Conservation (phyloP, 805 yeast species). For the Candida gorgasii region DNA sequence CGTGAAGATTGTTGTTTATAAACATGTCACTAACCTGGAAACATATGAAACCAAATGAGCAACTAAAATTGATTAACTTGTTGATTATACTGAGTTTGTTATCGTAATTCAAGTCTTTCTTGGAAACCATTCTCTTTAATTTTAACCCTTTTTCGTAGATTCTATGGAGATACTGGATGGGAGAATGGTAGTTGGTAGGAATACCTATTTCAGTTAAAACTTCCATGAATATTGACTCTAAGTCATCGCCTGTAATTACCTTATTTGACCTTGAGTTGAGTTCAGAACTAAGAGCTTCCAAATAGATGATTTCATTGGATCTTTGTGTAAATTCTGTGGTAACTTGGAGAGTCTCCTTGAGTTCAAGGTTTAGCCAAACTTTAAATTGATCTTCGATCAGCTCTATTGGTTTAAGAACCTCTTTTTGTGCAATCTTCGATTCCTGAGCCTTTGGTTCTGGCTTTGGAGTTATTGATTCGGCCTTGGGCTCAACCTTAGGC, state of each 20-base stretch:
- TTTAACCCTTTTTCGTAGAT: slow-evolving; percentile 45
- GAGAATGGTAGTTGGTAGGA: slow-evolving; percentile 28
- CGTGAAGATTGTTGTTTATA: slow-evolving; percentile 37
- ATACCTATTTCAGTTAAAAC: slow-evolving; percentile 56
- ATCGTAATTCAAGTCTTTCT: slow-evolving; percentile 38
- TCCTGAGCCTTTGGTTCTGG: neutral
- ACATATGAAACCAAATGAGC: slow-evolving; percentile 66
- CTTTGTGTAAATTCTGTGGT: slow-evolving; percentile 24
- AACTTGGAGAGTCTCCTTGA: slow-evolving; percentile 39
- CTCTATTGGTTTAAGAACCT: neutral
- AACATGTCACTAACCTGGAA: slow-evolving; percentile 72
- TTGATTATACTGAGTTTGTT: slow-evolving; percentile 43
- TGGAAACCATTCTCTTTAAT: slow-evolving; percentile 43
- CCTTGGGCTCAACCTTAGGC: neutral
- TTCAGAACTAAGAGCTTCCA: slow-evolving; percentile 29
- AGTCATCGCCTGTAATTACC: slow-evolving; percentile 27
- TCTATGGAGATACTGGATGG: slow-evolving; percentile 49
- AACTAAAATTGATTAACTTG: slow-evolving; percentile 49
- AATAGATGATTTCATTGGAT: slow-evolving; percentile 18
- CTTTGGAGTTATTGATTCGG: neutral
- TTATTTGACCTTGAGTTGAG: slow-evolving; percentile 12
- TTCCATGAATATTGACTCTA: slow-evolving; percentile 58
- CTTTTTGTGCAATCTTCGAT: neutral
- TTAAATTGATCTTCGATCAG: slow-evolving; percentile 22
- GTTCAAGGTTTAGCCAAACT: slow-evolving; percentile 42